Conservation (phyloP, 257 asterid species). For the Solanum etuberosum region DNA sequence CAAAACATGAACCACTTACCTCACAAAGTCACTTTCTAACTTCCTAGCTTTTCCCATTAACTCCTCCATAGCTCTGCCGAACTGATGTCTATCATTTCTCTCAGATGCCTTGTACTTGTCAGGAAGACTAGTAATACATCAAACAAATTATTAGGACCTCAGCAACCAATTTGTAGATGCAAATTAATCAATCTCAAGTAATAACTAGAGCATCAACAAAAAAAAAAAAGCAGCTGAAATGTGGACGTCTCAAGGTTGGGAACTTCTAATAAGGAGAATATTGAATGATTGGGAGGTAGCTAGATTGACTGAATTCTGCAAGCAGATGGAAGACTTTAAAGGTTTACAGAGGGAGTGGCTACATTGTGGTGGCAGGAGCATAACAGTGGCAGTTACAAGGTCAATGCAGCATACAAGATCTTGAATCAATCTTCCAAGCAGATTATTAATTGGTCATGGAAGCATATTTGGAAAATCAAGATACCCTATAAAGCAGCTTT, state of each 20-base stretch:
- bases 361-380: background rate
- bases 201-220: background rate
- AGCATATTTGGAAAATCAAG: background rate
- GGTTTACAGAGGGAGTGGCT: background rate
- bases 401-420: background rate
- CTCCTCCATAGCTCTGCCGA: constrained; percentile 26
- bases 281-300: background rate
- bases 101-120: constrained; percentile 18
- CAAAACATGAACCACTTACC: constrained; percentile 30
- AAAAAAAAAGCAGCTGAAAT: background rate
- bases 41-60: constrained; percentile 40
- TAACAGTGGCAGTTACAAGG: background rate
- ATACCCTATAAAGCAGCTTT: background rate
- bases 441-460: background rate
- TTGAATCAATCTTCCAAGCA: background rate
- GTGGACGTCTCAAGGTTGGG: background rate
- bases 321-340: background rate
- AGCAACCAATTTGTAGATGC: background rate
- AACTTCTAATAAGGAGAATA: background rate
- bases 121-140: constrained; percentile 18
- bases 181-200: background rate
- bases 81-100: constrained; percentile 20
- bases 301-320: background rate
- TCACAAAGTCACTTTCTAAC: constrained; percentile 51
- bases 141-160: background rate